A percentile compares a stretch with the other conserved stretches of the same genome.
phyloP scores from a whole-genome alignment of 768 basidiomycete genomes.

The Russula virescens region DNA sequence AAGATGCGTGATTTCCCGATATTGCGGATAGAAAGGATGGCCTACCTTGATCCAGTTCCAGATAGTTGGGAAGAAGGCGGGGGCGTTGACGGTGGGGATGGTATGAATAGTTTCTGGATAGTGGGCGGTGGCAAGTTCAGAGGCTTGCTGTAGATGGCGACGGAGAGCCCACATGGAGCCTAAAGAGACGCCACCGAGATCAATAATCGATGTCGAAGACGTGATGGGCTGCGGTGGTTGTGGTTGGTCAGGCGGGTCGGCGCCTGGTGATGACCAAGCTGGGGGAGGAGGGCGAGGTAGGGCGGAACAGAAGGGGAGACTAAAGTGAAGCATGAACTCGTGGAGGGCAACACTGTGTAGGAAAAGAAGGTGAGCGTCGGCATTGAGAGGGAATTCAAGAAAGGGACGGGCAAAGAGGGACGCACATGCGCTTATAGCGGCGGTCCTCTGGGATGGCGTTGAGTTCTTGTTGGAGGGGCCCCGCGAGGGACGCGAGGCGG shows the following conservation, averaged over 20 bases:
- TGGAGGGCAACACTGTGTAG: constrained; percentile 51
- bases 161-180: constrained; percentile 64
- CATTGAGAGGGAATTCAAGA: background rate
- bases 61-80: constrained; percentile 74
- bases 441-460: constrained; percentile 46
- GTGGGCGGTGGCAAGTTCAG: constrained; percentile 66
- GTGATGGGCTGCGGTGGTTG: constrained; percentile 47
- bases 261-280: background rate
- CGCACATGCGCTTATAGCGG: constrained; percentile 68
- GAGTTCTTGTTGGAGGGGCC: constrained; percentile 53
- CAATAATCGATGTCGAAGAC: constrained; percentile 62
- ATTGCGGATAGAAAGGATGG: background rate
- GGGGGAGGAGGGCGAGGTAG: constrained; percentile 45
- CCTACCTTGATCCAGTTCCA: constrained; percentile 80
- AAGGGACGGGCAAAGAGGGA: background rate
- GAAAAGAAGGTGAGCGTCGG: background rate
- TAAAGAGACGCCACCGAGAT: constrained; percentile 59
- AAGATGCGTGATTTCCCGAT: background rate
- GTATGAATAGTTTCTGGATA: constrained; percentile 74
- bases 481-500: constrained; percentile 54
- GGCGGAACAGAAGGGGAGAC: constrained; percentile 54
- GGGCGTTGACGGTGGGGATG: constrained; percentile 71
- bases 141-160: constrained; percentile 68
- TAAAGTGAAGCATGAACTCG: constrained; percentile 62
- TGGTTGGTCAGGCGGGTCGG: background rate